Percentiles rank a stretch among this genome's conserved stretches.
phyloP scores from a whole-genome alignment of 169 alveolate genomes.

The Plasmodium reichenowi region DNA sequence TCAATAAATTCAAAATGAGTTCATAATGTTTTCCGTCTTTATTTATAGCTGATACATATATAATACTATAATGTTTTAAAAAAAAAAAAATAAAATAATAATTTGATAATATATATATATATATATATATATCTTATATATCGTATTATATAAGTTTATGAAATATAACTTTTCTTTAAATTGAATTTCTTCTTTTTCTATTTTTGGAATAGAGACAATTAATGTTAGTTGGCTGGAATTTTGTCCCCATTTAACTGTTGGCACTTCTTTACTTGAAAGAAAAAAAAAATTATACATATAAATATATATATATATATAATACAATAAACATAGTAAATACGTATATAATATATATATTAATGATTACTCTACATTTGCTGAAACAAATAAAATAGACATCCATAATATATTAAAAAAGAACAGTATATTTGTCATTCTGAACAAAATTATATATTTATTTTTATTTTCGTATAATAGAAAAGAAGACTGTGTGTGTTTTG shows the following conservation, averaged over 20 bases:
- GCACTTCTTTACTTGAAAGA: conserved; percentile 24
- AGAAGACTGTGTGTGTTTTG: too few relatives aligned
- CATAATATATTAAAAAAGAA: neutral
- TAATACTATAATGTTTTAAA: conserved; percentile 18
- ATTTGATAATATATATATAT: neutral
- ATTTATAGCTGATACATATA: conserved; percentile 33
- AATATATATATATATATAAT: neutral
- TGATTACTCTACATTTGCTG: neutral
- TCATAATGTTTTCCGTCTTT: conserved; percentile 43
- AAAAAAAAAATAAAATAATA: neutral
- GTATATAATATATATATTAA: neutral
- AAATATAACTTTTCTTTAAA: conserved; percentile 70
- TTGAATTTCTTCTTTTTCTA: conserved; percentile 33
- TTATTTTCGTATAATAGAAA: too few relatives aligned
- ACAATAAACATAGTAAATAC: neutral
- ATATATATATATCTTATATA: neutral
- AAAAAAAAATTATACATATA: neutral
- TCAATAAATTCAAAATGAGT: conserved; percentile 36
- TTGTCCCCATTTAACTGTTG: conserved; percentile 77
- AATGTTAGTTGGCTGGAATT: conserved; percentile 48
- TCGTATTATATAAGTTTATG: neutral
- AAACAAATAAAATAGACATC: conserved; percentile 1
- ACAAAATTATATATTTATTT: too few relatives aligned
- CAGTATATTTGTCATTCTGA: neutral
- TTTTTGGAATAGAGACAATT: conserved; percentile 33